Base-by-base conservation (phyloP, 768 basidiomycete species). In the Boletus fagicola region DNA sequence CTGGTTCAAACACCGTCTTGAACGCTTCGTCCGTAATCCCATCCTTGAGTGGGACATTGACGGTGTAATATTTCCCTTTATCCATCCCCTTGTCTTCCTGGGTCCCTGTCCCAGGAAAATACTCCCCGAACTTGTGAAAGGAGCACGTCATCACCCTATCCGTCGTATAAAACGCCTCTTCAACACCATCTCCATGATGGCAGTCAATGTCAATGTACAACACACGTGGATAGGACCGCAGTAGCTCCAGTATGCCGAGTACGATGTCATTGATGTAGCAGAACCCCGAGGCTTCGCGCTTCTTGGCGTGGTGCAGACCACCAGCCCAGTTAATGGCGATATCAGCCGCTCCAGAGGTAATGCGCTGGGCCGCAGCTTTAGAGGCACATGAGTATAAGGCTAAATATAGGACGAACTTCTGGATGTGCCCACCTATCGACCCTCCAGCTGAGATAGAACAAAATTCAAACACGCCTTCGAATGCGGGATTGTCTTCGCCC, bases 231-330 rank as follows among this genome's bases (percentile, higher is more conserved):
- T 85, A 85, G 54, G 78, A 83, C 62, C 94, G 84, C n/a, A 96
- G 77, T 9, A 99, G 85, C 72, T 97, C 96, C 48, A 99, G 81
- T 39, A 97, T 96, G 44, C 86, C 89, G 26, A 98, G 86, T 1
- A 97, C 94, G 69, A 98, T 99, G 72, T 95, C 92, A 72, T 99
- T 99, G 75, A 98, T 88, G 78, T 98, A 99, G 79, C 97, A 99
- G 75, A 99, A 99, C 15, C 97, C 97, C 8, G 90, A 92, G 0
- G 96, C 97, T 76, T 98, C 97, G 54, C 91, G 84, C 72, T 98
- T 98, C 77, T 99, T 99, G n/a, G 97, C 97, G 72, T 99, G 97
- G 74, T 99, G 97, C 4, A 99, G 81, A 2, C 97, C 97, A 10
- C 97, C 97, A 0, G 97, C 94, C 97, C 95, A 98, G 75, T 98